Base-by-base conservation (phyloP, 495 filamentous ascomycete genomes). In the Aspergillus baeticus region DNA sequence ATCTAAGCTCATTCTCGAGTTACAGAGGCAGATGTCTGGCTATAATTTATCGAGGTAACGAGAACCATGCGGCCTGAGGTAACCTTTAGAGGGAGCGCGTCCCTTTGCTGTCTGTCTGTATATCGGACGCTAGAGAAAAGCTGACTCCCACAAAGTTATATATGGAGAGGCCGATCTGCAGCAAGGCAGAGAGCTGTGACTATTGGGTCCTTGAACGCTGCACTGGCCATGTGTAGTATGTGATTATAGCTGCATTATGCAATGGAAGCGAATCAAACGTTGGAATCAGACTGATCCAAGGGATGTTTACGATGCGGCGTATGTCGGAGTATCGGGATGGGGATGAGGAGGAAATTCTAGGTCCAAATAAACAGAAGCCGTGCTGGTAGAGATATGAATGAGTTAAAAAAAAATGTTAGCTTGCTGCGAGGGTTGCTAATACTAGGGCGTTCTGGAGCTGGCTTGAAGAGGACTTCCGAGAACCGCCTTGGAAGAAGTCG, bases 1-100 rank as follows among this genome's bases (percentile, higher is more conserved):
- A 64, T 77, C 64, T 46, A 77, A 57, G 51, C 72, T 74, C 74
- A 77, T 77, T 42, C 60, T 69, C 66, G 45, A 22, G 29, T 20
- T 21, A 15, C n/a, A 52, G 36, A 3, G 0, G 23, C 6, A 21
- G 41, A 13, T 23, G 33, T 42, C 36, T 38, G 23, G 26, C 17
- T 52, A 52, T n/a, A 33, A 31, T 41, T 26, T 20, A 21, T 37
- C 10, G 14, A 17, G 36, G 20, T n/a, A 37, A 11, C 23, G 41
- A 42, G 20, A 21, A 8, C 36, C 49, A 52, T 42, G 22, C 10
- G 31, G 34, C 36, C 37, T 15, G 48, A 41, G 14, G 20, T 31
- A 35, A 39, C 48, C 34, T 39, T n/a, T 6, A 10, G 26, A 51
- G 18, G 10, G 22, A 17, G 5, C 33, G n/a, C 22, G 4, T 34